phyloP scores from a whole-genome alignment of 768 basidiomycete genomes.

The Mrakia hoshinonis region DNA sequence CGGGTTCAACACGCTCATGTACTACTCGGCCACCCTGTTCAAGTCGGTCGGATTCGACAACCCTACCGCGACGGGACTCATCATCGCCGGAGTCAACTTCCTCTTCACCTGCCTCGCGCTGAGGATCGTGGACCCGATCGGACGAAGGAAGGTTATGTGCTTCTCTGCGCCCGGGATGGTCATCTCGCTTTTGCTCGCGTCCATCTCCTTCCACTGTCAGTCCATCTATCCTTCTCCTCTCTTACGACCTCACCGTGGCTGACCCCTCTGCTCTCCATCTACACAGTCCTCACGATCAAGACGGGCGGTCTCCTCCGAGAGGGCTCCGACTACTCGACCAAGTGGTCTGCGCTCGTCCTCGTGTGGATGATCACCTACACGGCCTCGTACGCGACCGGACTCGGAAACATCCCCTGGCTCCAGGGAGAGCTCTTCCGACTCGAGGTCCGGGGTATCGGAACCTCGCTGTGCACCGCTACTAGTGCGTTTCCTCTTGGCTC shows the following conservation, averaged over 20 bases:
- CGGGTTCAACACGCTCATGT: constrained; percentile 60
- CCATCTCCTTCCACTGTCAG: constrained; percentile 60
- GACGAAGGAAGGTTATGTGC: constrained; percentile 62
- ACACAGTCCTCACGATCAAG: constrained; percentile 51
- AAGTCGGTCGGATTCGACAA: constrained; percentile 72
- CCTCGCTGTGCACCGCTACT: constrained; percentile 62
- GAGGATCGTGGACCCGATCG: constrained; percentile 57
- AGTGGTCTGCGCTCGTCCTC: constrained; percentile 63
- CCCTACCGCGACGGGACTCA: constrained; percentile 69
- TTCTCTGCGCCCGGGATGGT: constrained; percentile 66
- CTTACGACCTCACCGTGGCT: neutral
- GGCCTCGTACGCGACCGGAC: constrained; percentile 62
- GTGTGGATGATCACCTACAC: constrained; percentile 76
- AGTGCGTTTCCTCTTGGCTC: constrained; percentile 34
- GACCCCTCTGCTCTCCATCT: constrained; percentile 32
- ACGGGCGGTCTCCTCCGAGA: constrained; percentile 57
- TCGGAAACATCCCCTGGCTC: constrained; percentile 79
- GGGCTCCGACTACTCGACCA: constrained; percentile 51
- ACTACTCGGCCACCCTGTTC: constrained; percentile 61
- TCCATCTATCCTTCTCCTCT: constrained; percentile 19
- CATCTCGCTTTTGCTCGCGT: constrained; percentile 55
- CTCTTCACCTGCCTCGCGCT: constrained; percentile 67
- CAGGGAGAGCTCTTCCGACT: constrained; percentile 75
- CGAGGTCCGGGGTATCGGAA: constrained; percentile 71
- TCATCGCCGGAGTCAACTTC: constrained; percentile 70